These are phyloP conservation scores for Triangularia verruculosa DNA, from an alignment of 2,329 filamentous ascomycete genomes.

Conservation along the genomic window DNA sequence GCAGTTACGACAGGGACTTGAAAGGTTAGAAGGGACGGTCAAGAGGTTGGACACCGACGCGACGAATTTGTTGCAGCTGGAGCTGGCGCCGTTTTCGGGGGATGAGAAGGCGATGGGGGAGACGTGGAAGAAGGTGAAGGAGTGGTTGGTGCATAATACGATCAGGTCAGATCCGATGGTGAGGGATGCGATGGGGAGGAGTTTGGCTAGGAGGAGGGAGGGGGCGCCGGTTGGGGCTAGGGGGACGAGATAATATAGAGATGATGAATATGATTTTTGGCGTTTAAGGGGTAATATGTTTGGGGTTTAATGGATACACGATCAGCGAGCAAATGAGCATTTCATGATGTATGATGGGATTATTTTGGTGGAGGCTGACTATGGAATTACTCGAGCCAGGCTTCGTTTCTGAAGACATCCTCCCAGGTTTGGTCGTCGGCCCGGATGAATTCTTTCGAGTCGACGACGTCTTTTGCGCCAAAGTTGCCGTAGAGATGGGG, in stretches of 20 bases:
- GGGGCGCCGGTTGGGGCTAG: slow-evolving; percentile 62
- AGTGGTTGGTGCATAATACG: slow-evolving; percentile 85
- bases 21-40: slow-evolving; percentile 61
- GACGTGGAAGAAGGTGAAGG: slow-evolving; percentile 70
- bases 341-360: too few relatives aligned
- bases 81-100: slow-evolving; percentile 77
- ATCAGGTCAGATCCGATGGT: slow-evolving; percentile 79
- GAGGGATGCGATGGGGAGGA: slow-evolving; percentile 69
- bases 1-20: slow-evolving; percentile 57
- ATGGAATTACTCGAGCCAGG: slow-evolving; percentile 40
- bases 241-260: slow-evolving; percentile 42
- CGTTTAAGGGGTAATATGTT: not conserved
- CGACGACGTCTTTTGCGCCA: slow-evolving; percentile 50
- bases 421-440: slow-evolving; percentile 48
- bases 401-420: slow-evolving; percentile 38
- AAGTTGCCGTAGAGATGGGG: slow-evolving; percentile 60
- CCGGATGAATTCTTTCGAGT: slow-evolving; percentile 41
- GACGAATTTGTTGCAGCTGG: slow-evolving; percentile 67
- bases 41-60: slow-evolving; percentile 66
- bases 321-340: too few relatives aligned
- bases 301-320: too few relatives aligned
- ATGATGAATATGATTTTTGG: not conserved
- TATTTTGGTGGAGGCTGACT: not conserved
- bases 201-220: slow-evolving; percentile 59
- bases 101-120: slow-evolving; percentile 62